These are phyloP conservation scores for Leccinum huronense DNA, from an alignment of 1,284 basidiomycete species.

Conservation along the genomic window DNA sequence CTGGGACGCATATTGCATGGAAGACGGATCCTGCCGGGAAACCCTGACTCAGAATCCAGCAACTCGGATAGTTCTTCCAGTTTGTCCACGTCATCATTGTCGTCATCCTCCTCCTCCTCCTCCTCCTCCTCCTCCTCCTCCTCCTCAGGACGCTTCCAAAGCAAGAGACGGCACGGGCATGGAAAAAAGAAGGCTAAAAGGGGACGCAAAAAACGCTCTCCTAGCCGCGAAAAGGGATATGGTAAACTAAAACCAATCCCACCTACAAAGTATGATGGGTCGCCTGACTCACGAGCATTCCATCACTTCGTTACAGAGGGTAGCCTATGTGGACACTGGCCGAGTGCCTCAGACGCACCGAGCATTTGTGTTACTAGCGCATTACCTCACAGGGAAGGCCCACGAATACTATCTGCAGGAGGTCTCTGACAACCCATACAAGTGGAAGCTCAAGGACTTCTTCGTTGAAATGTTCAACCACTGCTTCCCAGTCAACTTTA, in stretches of 20 bases:
- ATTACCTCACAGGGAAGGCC: conserved; percentile 37
- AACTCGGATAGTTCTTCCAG: background rate
- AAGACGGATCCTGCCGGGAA: background rate
- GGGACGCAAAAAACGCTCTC: no score
- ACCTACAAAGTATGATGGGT: background rate
- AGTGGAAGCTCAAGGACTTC: conserved; percentile 26
- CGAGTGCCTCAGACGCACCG: conserved; percentile 4
- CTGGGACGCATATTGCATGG: background rate
- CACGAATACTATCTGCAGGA: conserved; percentile 41
- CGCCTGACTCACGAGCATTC: background rate
- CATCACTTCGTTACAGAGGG: background rate
- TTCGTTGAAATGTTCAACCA: conserved; percentile 34
- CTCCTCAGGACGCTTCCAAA: no score
- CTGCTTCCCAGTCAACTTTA: conserved; percentile 31
- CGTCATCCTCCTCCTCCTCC: no score
- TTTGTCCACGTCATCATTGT: no score
- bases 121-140: no score
- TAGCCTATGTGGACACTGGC: background rate
- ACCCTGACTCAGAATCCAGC: background rate
- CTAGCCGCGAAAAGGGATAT: background rate
- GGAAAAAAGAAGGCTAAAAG: no score
- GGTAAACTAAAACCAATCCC: background rate
- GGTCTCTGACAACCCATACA: conserved; percentile 28
- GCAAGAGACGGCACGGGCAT: no score
- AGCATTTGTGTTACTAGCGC: conserved; percentile 29